These are phyloP conservation scores for Cordyceps tenuipes DNA, from an alignment of 2,329 filamentous ascomycete genomes.

Conservation along the genomic window DNA sequence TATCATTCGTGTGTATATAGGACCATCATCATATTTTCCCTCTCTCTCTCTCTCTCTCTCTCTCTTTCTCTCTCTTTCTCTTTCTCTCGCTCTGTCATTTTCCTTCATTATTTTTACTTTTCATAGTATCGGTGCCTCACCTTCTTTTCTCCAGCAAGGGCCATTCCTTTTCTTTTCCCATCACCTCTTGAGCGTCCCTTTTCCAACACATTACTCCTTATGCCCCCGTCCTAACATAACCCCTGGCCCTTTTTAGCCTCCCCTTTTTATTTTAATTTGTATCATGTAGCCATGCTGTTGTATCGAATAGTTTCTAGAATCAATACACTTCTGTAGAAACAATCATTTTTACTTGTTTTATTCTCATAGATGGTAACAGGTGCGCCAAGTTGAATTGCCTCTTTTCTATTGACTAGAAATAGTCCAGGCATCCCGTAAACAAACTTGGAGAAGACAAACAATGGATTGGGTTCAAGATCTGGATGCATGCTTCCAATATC, in stretches of 20 bases:
- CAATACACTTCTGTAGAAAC: neutral
- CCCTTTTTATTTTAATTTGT: neutral
- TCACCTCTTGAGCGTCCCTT: neutral
- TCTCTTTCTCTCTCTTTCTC: neutral
- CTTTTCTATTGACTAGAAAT: no score
- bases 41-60: neutral
- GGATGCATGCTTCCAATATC: no score
- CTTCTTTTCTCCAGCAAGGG: neutral
- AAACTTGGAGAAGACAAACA: no score
- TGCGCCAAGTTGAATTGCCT: no score
- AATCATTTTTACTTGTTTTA: neutral
- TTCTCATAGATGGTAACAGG: neutral
- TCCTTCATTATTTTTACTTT: neutral
- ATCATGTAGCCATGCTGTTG: conserved; percentile 1
- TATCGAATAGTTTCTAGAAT: neutral
- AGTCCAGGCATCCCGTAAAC: no score
- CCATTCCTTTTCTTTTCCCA: neutral
- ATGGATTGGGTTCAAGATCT: no score
- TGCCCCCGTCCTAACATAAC: neutral
- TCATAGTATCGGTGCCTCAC: neutral
- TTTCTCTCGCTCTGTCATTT: neutral
- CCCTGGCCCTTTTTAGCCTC: neutral
- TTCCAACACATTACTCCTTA: neutral
- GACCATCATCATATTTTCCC: neutral
- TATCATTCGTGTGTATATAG: neutral